Percentiles rank a stretch among this genome's conserved stretches.
Conservation (phyloP, 305 asterid species). For the Ruellia speciosa region DNA sequence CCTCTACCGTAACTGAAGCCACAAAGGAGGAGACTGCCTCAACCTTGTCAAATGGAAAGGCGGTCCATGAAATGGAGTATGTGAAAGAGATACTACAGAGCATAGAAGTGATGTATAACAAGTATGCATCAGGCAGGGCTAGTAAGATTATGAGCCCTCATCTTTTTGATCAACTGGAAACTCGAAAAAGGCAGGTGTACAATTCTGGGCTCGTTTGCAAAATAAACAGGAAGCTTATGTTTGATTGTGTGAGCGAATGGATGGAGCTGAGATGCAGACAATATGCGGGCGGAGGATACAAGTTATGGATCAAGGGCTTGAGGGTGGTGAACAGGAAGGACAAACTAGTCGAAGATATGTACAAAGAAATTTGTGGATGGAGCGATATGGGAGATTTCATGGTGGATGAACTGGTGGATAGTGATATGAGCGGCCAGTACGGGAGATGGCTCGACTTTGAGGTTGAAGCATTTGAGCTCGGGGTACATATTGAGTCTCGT, state of each 20-base stretch:
- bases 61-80: conserved; percentile 39
- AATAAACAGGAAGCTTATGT: conserved; percentile 35
- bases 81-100: conserved; percentile 43
- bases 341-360: conserved; percentile 45
- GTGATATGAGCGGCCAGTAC: conserved; percentile 49
- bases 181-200: conserved; percentile 21
- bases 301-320: conserved; percentile 38
- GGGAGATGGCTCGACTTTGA: conserved; percentile 63
- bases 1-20: conserved; percentile 7
- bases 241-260: conserved; percentile 52
- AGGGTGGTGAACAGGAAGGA: conserved; percentile 31
- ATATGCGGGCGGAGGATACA: conserved; percentile 36
- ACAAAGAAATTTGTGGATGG: conserved; percentile 42
- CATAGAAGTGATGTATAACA: conserved; percentile 40
- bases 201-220: conserved; percentile 23
- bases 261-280: conserved; percentile 36
- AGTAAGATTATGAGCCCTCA: conserved; percentile 34
- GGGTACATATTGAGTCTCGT: conserved; percentile 41
- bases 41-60: conserved; percentile 6
- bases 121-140: conserved; percentile 41
- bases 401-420: conserved; percentile 43
- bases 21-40: conserved; percentile 20
- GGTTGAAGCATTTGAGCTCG: conserved; percentile 47
- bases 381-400: conserved; percentile 36
- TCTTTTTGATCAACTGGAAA: conserved; percentile 46